Evolutionary conservation across 2,329 filamentous ascomycete genomes (phyloP).

Genomic region (Fusarium sp.): DNA sequence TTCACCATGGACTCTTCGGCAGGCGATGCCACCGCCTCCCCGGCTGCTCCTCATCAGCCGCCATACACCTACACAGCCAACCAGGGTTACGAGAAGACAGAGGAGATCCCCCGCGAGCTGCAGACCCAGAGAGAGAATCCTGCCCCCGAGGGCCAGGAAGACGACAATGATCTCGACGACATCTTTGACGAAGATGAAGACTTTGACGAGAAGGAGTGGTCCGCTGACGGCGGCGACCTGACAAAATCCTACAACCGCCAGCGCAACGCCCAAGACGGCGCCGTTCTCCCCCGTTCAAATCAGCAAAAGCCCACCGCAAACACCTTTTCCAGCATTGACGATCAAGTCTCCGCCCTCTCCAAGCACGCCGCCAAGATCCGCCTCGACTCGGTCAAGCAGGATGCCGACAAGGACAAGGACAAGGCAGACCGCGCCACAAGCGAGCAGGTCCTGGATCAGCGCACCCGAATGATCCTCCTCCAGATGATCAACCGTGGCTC

Average conservation of each 20-base stretch:
- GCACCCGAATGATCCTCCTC: slow-evolving; percentile 93
- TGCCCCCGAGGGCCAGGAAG: slow-evolving; percentile 34
- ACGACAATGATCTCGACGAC: slow-evolving; percentile 43
- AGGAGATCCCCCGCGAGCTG: slow-evolving; percentile 49
- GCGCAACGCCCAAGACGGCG: slow-evolving; percentile 68
- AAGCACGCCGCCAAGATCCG: slow-evolving; percentile 88
- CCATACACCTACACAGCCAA: slow-evolving; percentile 58
- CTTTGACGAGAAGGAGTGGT: slow-evolving; percentile 72
- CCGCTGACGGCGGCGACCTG: slow-evolving; percentile 73
- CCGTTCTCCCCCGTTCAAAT: slow-evolving; percentile 76
- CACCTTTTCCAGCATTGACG: slow-evolving; percentile 82
- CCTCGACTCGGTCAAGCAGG: slow-evolving; percentile 73
- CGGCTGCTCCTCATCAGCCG: slow-evolving; percentile 58
- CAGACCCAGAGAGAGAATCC: slow-evolving; percentile 44
- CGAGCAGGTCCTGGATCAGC: slow-evolving; percentile 93
- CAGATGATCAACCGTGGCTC: slow-evolving; percentile 95
- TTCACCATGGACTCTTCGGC: slow-evolving; percentile 28
- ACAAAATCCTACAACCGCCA: slow-evolving; percentile 93
- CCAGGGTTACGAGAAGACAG: slow-evolving; percentile 56
- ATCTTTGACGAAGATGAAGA: slow-evolving; percentile 62
- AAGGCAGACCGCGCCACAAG: slow-evolving; percentile 93
- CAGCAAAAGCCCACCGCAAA: slow-evolving; percentile 84
- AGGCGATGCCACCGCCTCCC: slow-evolving; percentile 41
- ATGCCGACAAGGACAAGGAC: slow-evolving; percentile 74
- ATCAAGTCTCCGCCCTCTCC: slow-evolving; percentile 86